These are phyloP conservation scores for Fusarium heterosporum DNA, from an alignment of 2,329 filamentous ascomycete species.

Conservation along the genomic window DNA sequence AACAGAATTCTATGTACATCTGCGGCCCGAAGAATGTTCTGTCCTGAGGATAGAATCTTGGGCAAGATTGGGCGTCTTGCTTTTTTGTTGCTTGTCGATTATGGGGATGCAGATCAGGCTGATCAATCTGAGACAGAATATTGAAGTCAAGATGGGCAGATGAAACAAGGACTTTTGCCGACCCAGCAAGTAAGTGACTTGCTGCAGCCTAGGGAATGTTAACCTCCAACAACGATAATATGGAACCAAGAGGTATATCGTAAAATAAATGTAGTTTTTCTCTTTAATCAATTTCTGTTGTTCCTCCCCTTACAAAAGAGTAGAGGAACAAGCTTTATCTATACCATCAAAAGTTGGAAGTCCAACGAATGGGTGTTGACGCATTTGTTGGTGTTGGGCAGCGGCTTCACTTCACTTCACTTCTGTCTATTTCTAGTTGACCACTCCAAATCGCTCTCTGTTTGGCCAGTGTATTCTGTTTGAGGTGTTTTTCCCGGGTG, in stretches of 20 bases:
- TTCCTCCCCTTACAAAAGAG: neutral
- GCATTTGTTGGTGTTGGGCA: neutral
- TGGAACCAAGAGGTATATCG: neutral
- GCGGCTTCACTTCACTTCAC: neutral
- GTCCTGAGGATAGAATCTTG: neutral
- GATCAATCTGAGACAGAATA: neutral
- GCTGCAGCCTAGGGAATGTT: neutral
- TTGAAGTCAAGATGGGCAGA: neutral
- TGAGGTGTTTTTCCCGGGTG: constrained; percentile 1
- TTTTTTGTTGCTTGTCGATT: neutral
- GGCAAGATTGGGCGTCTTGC: neutral
- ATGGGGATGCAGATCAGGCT: constrained; percentile 8
- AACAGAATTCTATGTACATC: neutral
- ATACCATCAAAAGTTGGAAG: neutral
- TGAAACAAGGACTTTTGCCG: constrained; percentile 9
- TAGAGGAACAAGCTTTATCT: neutral
- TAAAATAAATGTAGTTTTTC: neutral
- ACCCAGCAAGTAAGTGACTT: neutral
- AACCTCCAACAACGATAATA: neutral
- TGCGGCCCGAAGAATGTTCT: neutral
- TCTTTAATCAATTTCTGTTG: neutral
- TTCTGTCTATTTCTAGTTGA: neutral
- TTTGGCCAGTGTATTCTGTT: constrained; percentile 4
- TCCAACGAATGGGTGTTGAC: neutral
- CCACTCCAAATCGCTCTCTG: neutral